Evolutionary conservation across 2,329 filamentous ascomycete genomes (phyloP).

Genomic region (Boeremia exigua): DNA sequence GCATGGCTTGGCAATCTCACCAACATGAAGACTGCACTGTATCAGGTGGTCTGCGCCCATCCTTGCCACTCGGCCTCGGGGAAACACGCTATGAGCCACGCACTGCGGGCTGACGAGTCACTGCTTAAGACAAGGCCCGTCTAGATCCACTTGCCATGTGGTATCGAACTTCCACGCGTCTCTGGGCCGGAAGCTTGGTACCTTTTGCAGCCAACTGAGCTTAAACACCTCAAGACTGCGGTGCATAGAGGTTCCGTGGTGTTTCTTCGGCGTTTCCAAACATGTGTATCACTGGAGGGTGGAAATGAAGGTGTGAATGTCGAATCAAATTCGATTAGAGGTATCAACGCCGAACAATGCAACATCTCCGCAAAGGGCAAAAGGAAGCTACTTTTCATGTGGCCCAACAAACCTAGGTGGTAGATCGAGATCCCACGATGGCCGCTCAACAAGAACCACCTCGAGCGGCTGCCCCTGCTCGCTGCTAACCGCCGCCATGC

Average conservation of each 20-base stretch:
- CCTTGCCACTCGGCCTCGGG: background rate
- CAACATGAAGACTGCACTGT: slow-evolving; percentile 1
- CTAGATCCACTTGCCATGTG: slow-evolving; percentile 15
- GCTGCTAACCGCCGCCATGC: slow-evolving; percentile 64
- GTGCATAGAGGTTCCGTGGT: background rate
- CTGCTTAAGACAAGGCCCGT: background rate
- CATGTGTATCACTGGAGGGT: slow-evolving; percentile 1
- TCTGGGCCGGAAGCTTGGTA: background rate
- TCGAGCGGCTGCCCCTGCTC: slow-evolving; percentile 63
- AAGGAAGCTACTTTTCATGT: slow-evolving; percentile 37
- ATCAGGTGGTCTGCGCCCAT: background rate
- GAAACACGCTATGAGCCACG: background rate
- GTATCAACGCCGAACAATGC: slow-evolving; percentile 17
- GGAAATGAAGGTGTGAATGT: background rate
- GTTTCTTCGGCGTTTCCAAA: background rate
- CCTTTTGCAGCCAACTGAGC: background rate
- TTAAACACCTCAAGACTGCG: background rate
- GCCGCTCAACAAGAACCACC: slow-evolving; percentile 86
- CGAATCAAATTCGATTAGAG: slow-evolving; percentile 2
- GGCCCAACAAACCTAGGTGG: slow-evolving; percentile 65
- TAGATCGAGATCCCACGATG: slow-evolving; percentile 80
- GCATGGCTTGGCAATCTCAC: background rate
- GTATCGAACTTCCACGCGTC: slow-evolving; percentile 13
- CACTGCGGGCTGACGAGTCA: slow-evolving; percentile 12
- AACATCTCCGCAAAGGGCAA: slow-evolving; percentile 1